Evolutionary conservation across 345 rosid species (phyloP), one percentile per base, ranked within the genome.

Genomic region (Gossypium stocksii): DNA sequence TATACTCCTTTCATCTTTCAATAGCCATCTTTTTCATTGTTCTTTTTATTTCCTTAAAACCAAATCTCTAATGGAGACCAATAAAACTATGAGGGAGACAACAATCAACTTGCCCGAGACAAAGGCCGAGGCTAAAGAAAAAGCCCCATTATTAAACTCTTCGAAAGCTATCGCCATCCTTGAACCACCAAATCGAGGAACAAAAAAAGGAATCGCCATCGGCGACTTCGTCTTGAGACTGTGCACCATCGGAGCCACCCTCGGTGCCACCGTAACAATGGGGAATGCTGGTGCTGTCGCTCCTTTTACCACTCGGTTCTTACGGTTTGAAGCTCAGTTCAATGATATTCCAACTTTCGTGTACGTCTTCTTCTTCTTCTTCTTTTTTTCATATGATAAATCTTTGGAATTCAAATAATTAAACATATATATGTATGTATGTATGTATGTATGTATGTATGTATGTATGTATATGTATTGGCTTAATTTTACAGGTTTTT

Each of bases 251-350:
- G 83, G 72, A 0, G 80, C 88, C 34, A 77, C 81, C 61, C 29
- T 89, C 4, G 86, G 85, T 27, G 88, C 91, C 8, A 34, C 86
- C 20, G 51, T 77, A 5, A 27, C 80, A 19, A 83, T 86, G 87
- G 91, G 75, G 8, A 85, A 83, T 9, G 70, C 83, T 1, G 80
- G 82, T 0, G 60, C 86, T 73, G 83, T 76, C 11, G 86, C 87
- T 57, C 87, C 93, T 1, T 89, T 87, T 80, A 82, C 86, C 86
- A 89, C 91, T 4, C 93, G 85, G 73, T 87, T 89, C 85, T 82
- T 89, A 64, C 88, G 86, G 82, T 87, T 89, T 79, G 79, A 83
- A 19, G 93, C 88, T 38, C 16, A 81, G 68, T 89, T 75, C 49
- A 70, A 80, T 49, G 89, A 86, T 64, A 43, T 89, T 15, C 81